These are phyloP conservation scores for Coleophoma eucalyptorum DNA, from an alignment of 2,329 filamentous ascomycete species.

Conservation along the genomic window DNA sequence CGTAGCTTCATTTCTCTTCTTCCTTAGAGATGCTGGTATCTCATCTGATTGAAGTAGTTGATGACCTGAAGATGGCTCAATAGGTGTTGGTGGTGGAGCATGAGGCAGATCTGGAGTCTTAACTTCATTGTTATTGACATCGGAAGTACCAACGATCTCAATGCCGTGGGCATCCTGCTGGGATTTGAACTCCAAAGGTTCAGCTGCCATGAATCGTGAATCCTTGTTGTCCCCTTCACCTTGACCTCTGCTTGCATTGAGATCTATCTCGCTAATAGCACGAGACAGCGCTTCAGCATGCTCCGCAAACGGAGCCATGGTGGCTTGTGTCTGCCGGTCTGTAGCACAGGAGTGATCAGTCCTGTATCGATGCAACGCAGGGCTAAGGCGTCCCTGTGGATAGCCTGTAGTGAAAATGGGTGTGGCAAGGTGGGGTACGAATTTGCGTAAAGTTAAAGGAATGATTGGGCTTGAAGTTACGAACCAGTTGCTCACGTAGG, in stretches of 20 bases:
- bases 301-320: constrained; percentile 1
- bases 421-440: background rate
- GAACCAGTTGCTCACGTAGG: background rate
- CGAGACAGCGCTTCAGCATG: constrained; percentile 14
- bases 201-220: constrained; percentile 13
- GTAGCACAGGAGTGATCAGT: background rate
- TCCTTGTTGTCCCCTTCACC: constrained; percentile 4
- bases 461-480: background rate
- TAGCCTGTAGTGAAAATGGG: too few relatives aligned
- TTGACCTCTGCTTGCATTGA: constrained; percentile 6
- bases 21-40: too few relatives aligned
- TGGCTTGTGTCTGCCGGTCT: background rate
- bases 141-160: too few relatives aligned
- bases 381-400: too few relatives aligned
- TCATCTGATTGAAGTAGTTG: too few relatives aligned
- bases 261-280: constrained; percentile 19
- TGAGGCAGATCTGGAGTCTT: constrained; percentile 5
- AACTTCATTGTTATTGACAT: background rate
- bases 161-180: background rate
- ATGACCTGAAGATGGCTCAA: too few relatives aligned
- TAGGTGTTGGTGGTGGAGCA: constrained; percentile 2
- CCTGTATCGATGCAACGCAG: background rate
- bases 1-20: too few relatives aligned
- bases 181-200: constrained; percentile 12
- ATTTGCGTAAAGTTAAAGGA: background rate